Conservation (phyloP, 202 grass and related monocot species). For the Carex arenaria region DNA sequence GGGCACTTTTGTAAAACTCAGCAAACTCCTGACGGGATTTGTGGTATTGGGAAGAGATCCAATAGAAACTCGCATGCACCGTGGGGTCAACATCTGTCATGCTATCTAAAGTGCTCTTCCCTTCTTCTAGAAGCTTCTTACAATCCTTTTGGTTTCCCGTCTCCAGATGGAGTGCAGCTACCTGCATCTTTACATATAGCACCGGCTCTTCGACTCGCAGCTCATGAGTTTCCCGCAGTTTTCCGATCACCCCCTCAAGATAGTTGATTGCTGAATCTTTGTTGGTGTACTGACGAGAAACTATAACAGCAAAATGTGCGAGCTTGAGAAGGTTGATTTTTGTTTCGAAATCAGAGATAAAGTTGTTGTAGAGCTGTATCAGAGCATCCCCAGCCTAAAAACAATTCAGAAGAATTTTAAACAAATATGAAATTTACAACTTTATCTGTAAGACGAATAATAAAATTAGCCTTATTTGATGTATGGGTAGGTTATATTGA, state of each 20-base stretch:
- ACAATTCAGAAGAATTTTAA: not conserved
- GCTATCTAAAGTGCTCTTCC: slow-evolving; percentile 68
- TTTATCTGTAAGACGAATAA: not conserved
- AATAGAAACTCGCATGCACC: slow-evolving; percentile 84
- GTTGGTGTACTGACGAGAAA: slow-evolving; percentile 75
- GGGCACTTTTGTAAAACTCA: slow-evolving; percentile 85
- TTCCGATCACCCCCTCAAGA: slow-evolving; percentile 68
- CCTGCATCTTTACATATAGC: slow-evolving; percentile 88
- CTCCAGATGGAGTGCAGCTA: slow-evolving; percentile 70
- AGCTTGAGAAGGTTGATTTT: slow-evolving; percentile 93
- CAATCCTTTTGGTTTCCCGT: slow-evolving; percentile 73
- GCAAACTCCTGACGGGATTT: slow-evolving; percentile 85
- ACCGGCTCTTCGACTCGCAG: slow-evolving; percentile 65
- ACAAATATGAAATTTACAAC: not conserved
- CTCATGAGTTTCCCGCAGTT: slow-evolving; percentile 61
- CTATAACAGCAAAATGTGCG: slow-evolving; percentile 68
- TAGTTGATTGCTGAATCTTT: slow-evolving; percentile 77
- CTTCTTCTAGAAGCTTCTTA: slow-evolving; percentile 90
- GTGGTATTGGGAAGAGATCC: slow-evolving; percentile 89
- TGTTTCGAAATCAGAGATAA: slow-evolving; percentile 93
- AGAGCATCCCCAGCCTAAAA: slow-evolving; percentile 69
- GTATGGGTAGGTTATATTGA: not conserved
- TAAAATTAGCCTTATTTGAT: not conserved
- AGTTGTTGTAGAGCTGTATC: slow-evolving; percentile 90
- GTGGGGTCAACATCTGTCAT: slow-evolving; percentile 95